These are phyloP conservation scores for Alloteropsis semialata DNA, from an alignment of 176 grass and related monocot genomes.

Conservation along the genomic window DNA sequence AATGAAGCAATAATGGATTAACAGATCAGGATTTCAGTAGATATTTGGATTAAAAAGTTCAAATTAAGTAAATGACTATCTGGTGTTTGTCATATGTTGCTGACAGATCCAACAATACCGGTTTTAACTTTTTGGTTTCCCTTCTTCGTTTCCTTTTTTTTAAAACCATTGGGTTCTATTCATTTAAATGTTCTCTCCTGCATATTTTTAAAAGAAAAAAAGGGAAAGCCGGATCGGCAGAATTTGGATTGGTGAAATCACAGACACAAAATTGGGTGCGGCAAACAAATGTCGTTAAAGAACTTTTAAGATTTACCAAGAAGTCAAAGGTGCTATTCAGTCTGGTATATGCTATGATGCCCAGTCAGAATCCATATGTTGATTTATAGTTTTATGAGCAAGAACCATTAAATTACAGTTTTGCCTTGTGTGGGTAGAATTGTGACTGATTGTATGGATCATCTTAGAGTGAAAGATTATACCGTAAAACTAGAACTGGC, in stretches of 20 bases:
- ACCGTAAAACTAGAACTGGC: slow-evolving; percentile 95
- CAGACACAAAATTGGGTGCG: neutral
- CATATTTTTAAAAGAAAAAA: neutral
- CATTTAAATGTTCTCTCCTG: neutral
- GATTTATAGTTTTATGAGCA: neutral
- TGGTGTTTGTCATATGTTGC: neutral
- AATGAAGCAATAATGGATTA: neutral
- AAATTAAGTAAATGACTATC: neutral
- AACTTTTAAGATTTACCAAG: too few species aligned
- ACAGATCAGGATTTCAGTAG: slow-evolving; percentile 4
- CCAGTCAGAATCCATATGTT: neutral
- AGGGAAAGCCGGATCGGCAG: too few species aligned
- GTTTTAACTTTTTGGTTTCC: neutral
- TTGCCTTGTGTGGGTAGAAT: neutral
- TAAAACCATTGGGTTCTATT: neutral
- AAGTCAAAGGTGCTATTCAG: neutral
- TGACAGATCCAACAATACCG: neutral
- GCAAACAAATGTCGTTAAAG: neutral
- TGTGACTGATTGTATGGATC: neutral
- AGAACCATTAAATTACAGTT: neutral
- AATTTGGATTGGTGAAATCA: neutral
- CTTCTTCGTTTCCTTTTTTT: neutral
- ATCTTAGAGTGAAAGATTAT: slow-evolving; percentile 9
- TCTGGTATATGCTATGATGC: neutral
- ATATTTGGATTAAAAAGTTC: neutral